phyloP scores from a whole-genome alignment of 768 basidiomycete species.

The Ramaria sp. region DNA sequence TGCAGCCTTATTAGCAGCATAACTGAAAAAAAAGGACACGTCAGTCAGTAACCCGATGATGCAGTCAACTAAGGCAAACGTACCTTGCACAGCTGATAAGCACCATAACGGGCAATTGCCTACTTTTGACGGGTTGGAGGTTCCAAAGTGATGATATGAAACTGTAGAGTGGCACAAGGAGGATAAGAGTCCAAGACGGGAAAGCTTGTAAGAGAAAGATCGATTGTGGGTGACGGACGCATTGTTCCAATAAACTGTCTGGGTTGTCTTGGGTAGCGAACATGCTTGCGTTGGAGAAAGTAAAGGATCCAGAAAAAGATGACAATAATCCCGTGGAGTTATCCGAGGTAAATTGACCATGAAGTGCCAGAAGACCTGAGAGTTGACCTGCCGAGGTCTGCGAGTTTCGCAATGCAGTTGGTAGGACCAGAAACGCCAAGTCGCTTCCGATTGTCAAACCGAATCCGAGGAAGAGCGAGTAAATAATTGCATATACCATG shows the following conservation, averaged over 20 bases:
- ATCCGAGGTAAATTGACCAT: conserved; percentile 62
- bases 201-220: conserved; percentile 75
- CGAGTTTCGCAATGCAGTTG: conserved; percentile 61
- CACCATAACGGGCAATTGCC: conserved; percentile 74
- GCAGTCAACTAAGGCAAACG: no score
- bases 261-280: conserved; percentile 27
- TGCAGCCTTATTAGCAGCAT: conserved; percentile 52
- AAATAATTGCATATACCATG: conserved; percentile 84
- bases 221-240: conserved; percentile 53
- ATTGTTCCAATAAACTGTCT: conserved; percentile 41
- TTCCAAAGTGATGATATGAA: conserved; percentile 63
- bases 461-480: conserved; percentile 76
- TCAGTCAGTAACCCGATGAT: neutral
- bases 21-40: conserved; percentile 23
- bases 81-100: conserved; percentile 73
- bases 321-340: conserved; percentile 25
- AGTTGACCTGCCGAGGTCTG: conserved; percentile 37
- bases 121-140: conserved; percentile 62
- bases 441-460: conserved; percentile 79
- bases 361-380: conserved; percentile 39
- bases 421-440: conserved; percentile 29
- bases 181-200: conserved; percentile 64
- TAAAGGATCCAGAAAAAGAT: conserved; percentile 50
- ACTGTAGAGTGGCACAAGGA: conserved; percentile 71
- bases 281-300: conserved; percentile 46